These are phyloP conservation scores for Alternaria angustiovoidea DNA, from an alignment of 2,329 filamentous ascomycete species.

Conservation along the genomic window DNA sequence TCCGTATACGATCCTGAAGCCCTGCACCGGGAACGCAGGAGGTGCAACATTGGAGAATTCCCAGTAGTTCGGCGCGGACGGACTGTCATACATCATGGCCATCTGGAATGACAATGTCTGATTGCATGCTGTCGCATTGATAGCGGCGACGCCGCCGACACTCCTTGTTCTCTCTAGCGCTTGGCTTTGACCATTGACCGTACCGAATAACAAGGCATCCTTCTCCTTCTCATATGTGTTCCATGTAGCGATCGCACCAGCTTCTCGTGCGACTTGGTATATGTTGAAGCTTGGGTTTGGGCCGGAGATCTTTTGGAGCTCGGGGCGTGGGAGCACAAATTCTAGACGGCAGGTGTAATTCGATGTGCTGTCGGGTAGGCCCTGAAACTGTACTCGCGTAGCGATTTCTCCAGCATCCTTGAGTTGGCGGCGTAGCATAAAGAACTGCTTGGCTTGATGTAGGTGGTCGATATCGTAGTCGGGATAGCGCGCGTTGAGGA, in stretches of 20 bases:
- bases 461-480: slow-evolving; percentile 27
- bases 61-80: slow-evolving; percentile 37
- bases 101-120: slow-evolving; percentile 43
- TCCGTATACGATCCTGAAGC: slow-evolving; percentile 37
- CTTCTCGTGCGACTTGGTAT: slow-evolving; percentile 31
- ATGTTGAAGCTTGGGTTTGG: slow-evolving; percentile 35
- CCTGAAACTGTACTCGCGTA: slow-evolving; percentile 36
- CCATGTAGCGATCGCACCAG: slow-evolving; percentile 30
- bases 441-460: slow-evolving; percentile 30
- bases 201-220: slow-evolving; percentile 25
- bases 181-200: slow-evolving; percentile 30
- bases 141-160: slow-evolving; percentile 25
- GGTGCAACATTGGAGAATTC: slow-evolving; percentile 34
- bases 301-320: slow-evolving; percentile 26
- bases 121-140: slow-evolving; percentile 32
- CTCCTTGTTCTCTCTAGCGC: slow-evolving; percentile 25
- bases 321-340: slow-evolving; percentile 29
- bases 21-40: slow-evolving; percentile 36
- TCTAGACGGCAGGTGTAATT: slow-evolving; percentile 38
- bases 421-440: slow-evolving; percentile 40
- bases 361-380: slow-evolving; percentile 7
- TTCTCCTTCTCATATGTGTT: slow-evolving; percentile 26
- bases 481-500: slow-evolving; percentile 42
- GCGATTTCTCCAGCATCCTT: slow-evolving; percentile 33
- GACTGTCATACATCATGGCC: slow-evolving; percentile 35